Base-by-base conservation (phyloP, 2,329 filamentous ascomycete species). In the Xylariaceae sp. region DNA sequence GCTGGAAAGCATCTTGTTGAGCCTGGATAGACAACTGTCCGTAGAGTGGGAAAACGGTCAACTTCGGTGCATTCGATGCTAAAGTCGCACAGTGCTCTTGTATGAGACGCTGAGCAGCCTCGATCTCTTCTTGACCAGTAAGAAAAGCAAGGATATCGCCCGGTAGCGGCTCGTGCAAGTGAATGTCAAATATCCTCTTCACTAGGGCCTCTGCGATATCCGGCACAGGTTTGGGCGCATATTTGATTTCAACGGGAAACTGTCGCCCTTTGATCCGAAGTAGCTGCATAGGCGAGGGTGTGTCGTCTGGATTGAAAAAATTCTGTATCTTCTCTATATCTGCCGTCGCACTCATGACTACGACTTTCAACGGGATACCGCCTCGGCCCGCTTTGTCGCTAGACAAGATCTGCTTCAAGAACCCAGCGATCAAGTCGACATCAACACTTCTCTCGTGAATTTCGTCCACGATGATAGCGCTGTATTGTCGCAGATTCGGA, bases 271-370 rank as follows among this genome's bases (percentile, higher is more conserved):
- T 85, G 48, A 97, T 92, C 61, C 85, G 83, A 46, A 71, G 82
- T 62, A 73, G 78, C 63, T 69, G 71, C 28, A 74, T 69, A 50
- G 52, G 36, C 53, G 50, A 60, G 3, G 42, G 41, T 5, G 50
- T 36, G 34, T 60, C 45, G 34, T 50, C 47, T 10, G 54, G 57
- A 17, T 56, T 60, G 73, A 97, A 97, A 68, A 96, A 97, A 0
- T 75, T 74, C 41, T 83, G 78, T 31, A 97, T 83, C 50, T 81
- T 83, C 54, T 93, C 86, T 52, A 96, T 85, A 68, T 97, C 90
- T 36, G 91, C 90, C 6, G 94, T 99, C 45, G 94, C 94, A 78
- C 92, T 97, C 94, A 99, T 99, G 66, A 97, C 83, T 33, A 96
- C 82, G 3, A 97, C 84, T 69, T 96, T 97, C 50, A 99, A 74